Percentiles rank a stretch among this genome's conserved stretches.
Conservation (phyloP, 805 yeast species). For the Schwanniomyces pseudopolymorphus region DNA sequence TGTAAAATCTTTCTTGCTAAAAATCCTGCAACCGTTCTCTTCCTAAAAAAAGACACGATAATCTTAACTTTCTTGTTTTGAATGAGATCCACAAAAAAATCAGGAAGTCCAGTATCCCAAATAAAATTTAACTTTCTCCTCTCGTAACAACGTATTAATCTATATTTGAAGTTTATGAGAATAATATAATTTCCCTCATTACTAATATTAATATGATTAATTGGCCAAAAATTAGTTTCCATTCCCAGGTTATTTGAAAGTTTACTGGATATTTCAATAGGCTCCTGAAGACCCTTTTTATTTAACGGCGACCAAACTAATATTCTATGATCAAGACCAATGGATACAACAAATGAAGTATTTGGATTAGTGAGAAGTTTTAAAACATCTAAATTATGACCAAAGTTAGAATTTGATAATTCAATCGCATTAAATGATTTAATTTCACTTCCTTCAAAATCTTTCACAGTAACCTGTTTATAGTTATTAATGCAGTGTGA, state of each 20-base stretch:
- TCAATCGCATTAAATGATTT: constrained; percentile 31
- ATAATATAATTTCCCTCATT: constrained; percentile 60
- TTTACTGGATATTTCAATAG: constrained; percentile 36
- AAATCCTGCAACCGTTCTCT: constrained; percentile 50
- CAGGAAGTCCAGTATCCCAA: constrained; percentile 52
- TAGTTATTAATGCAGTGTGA: neutral
- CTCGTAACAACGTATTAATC: constrained; percentile 60
- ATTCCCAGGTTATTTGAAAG: constrained; percentile 42
- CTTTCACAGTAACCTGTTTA: constrained; percentile 3
- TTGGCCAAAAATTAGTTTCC: constrained; percentile 59
- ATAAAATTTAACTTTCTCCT: constrained; percentile 52
- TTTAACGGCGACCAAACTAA: constrained; percentile 72
- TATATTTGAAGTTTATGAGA: constrained; percentile 49
- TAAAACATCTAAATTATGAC: constrained; percentile 64
- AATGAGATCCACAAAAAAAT: constrained; percentile 20
- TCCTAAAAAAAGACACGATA: constrained; percentile 61
- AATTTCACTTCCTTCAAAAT: constrained; percentile 16
- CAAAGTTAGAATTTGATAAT: constrained; percentile 22
- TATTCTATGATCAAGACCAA: constrained; percentile 73
- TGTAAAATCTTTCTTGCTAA: constrained; percentile 33
- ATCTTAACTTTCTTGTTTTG: constrained; percentile 31
- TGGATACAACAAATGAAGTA: constrained; percentile 63
- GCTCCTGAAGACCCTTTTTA: constrained; percentile 13
- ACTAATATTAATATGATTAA: constrained; percentile 56
- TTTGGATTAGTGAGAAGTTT: constrained; percentile 56